Base-by-base conservation (phyloP, 495 filamentous ascomycete species). In the Aspergillus ostianus region DNA sequence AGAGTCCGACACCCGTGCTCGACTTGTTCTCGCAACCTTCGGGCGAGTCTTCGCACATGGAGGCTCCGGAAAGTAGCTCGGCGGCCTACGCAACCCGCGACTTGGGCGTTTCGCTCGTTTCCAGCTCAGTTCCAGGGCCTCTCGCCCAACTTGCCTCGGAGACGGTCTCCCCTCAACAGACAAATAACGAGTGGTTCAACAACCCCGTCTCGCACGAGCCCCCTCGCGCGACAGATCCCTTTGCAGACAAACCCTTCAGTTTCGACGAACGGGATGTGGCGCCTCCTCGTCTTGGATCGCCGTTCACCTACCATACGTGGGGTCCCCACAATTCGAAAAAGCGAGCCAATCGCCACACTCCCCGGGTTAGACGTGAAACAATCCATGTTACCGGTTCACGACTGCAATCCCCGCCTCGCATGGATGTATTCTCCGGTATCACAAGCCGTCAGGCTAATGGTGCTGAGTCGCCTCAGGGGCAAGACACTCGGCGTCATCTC, bases 51-150 rank as follows among this genome's bases (percentile, higher is more conserved):
- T 47, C 73, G 8, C 64, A 53, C 30, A 60, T 57, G 56, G 67
- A 65, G 55, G 56, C 55, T 63, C 53, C 72, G 26, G 59, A 66
- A 18, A 68, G 61, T 15, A 66, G 58, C n/a, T 68, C 73, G 17
- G 60, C 74, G 17, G 67, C 77, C 21, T 87, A 86, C 67, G 76
- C 86, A 4, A 91, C 88, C 12, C 87, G 90, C 47, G 92, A 94
- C 56, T 88, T 98, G 75, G 87, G 90, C 47, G 75, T 96, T 44
- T 97, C 94, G 41, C 84, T 98, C 41, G 82, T 86, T 4, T 82
- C 91, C 19, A 92, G 89, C 72, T 89, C 90, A 9, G 82, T 92
- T 15, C 82, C 88, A 36, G 88, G 85, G 48, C 87, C 90, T 0
- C 71, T 98, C 54, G 84, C 90, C 19, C 80, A 83, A 60, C 68